These are phyloP conservation scores for Rhodamnia argentea DNA, from an alignment of 345 rosid genomes.

Conservation along the genomic window DNA sequence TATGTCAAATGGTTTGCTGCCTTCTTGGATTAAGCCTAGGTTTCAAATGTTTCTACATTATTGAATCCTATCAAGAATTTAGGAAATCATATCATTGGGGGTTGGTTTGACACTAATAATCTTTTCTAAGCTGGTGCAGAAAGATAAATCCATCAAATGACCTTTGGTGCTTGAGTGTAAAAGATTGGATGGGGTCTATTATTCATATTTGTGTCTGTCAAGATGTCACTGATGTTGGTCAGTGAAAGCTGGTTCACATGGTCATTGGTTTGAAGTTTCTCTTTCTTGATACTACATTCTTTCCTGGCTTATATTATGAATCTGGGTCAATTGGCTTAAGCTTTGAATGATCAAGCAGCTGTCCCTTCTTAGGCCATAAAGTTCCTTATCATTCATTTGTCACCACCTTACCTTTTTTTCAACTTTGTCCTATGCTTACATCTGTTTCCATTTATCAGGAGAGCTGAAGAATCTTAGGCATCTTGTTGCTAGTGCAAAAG, in stretches of 20 bases:
- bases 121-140: neutral
- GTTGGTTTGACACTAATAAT: neutral
- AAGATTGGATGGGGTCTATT: neutral
- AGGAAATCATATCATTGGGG: neutral
- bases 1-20: neutral
- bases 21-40: neutral
- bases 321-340: neutral
- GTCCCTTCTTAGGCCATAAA: neutral
- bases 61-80: neutral
- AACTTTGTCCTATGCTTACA: neutral
- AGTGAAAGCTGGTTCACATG: neutral
- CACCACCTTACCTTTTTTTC: neutral
- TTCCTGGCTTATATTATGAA: neutral
- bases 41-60: neutral
- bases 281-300: neutral
- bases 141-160: neutral
- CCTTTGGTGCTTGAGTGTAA: neutral
- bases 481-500: slow-evolving; percentile 51
- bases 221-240: neutral
- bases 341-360: neutral
- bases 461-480: slow-evolving; percentile 60
- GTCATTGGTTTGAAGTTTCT: neutral
- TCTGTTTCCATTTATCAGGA: slow-evolving; percentile 25
- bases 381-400: neutral
- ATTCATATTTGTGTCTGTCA: neutral